Percentiles rank a stretch among this genome's conserved stretches.
Conservation (phyloP, 2,329 filamentous ascomycete genomes). For the Trichoderma sp. region DNA sequence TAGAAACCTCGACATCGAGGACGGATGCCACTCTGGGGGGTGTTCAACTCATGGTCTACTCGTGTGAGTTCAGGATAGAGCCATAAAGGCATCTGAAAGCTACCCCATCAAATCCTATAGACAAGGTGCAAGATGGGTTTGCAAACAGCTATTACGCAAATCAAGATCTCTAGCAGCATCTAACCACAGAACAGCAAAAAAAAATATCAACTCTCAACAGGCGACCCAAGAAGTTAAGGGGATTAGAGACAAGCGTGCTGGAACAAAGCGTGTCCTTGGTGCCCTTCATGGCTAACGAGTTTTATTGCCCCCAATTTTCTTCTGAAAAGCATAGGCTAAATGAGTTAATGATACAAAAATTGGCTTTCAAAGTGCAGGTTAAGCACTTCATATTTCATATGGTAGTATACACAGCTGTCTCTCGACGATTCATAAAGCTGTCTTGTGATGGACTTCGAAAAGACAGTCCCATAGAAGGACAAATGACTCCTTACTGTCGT, state of each 20-base stretch:
- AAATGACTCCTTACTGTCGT: background rate
- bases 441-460: background rate
- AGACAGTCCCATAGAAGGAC: background rate
- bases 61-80: background rate
- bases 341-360: background rate
- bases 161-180: background rate
- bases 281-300: background rate
- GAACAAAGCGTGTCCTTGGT: background rate
- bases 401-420: background rate
- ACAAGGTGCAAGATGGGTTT: background rate
- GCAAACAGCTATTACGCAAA: background rate
- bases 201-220: background rate
- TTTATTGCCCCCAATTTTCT: background rate
- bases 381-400: background rate
- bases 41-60: background rate
- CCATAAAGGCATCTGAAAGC: background rate
- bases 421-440: background rate
- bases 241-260: background rate
- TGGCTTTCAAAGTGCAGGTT: background rate
- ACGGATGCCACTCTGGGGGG: background rate
- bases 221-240: fast-evolving
- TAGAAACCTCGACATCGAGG: background rate
- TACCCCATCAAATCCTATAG: background rate
- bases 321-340: background rate
- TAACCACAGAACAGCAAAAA: background rate